phyloP scores from a whole-genome alignment of 805 yeast genomes.

The Debaryomyces hansenii region DNA sequence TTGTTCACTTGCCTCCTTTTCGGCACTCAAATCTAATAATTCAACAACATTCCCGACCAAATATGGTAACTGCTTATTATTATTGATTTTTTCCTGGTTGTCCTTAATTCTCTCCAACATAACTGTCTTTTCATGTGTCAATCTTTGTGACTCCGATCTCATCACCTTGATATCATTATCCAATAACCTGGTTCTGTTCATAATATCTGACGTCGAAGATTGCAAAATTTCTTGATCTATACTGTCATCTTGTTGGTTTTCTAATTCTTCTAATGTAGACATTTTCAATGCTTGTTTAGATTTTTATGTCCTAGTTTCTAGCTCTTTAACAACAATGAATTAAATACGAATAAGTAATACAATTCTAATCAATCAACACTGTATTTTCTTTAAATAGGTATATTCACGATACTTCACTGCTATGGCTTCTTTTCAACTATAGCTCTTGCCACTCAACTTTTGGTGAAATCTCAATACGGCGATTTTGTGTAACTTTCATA shows the following conservation, averaged over 20 bases:
- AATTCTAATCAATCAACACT: neutral
- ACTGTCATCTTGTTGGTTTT: constrained; percentile 53
- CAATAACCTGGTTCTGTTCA: constrained; percentile 80
- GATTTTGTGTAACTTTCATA: constrained; percentile 5
- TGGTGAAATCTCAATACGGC: neutral
- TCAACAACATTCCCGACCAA: constrained; percentile 97
- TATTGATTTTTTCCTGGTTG: constrained; percentile 92
- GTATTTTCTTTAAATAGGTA: neutral
- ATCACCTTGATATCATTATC: constrained; percentile 96
- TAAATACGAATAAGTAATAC: neutral
- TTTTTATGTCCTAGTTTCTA: no score
- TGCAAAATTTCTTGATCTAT: constrained; percentile 80
- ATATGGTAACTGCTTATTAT: constrained; percentile 93
- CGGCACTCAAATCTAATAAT: constrained; percentile 82
- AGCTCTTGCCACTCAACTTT: constrained; percentile 5
- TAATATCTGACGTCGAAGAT: constrained; percentile 78
- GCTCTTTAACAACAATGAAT: neutral
- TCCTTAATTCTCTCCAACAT: constrained; percentile 94
- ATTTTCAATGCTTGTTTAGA: constrained; percentile 30
- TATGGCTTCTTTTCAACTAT: neutral
- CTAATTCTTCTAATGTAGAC: constrained; percentile 86
- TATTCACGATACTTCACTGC: neutral
- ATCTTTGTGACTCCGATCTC: constrained; percentile 86
- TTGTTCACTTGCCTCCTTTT: constrained; percentile 78
- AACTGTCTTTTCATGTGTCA: constrained; percentile 87